phyloP scores from a whole-genome alignment of 108 stramenopile species.

The Schizochytrium sp. region DNA sequence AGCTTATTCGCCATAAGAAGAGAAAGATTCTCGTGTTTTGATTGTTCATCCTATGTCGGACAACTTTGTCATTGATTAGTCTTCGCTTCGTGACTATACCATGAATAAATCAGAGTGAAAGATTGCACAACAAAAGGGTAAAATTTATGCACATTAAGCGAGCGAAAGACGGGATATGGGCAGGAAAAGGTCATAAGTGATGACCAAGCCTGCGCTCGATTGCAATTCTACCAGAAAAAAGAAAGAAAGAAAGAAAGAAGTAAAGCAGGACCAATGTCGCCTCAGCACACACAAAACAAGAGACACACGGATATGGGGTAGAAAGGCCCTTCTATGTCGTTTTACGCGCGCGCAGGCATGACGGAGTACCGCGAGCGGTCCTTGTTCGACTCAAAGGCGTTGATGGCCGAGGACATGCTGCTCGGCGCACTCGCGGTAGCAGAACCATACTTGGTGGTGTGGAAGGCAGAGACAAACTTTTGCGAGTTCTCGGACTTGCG shows the following conservation, averaged over 20 bases:
- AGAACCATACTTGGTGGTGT: not conserved
- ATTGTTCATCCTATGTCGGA: too few relatives aligned
- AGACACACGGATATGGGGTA: not conserved
- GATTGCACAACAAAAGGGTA: too few relatives aligned
- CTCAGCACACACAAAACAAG: not conserved
- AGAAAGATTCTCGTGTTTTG: too few relatives aligned
- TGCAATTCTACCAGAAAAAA: too few relatives aligned
- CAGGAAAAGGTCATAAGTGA: too few relatives aligned
- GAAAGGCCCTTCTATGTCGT: not conserved
- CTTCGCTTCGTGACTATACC: too few relatives aligned
- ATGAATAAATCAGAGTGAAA: too few relatives aligned
- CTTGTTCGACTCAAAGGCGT: not conserved
- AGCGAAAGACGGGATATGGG: too few relatives aligned
- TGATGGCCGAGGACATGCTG: not conserved
- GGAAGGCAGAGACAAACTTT: not conserved
- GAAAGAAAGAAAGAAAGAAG: not conserved
- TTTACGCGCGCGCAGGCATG: not conserved
- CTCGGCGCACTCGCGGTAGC: not conserved
- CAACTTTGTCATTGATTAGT: too few relatives aligned
- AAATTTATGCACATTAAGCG: too few relatives aligned
- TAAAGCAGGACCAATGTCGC: not conserved
- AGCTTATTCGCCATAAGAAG: too few relatives aligned
- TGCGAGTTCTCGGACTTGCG: not conserved
- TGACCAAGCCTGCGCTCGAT: too few relatives aligned
- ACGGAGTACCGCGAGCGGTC: not conserved